Evolutionary conservation across 768 basidiomycete genomes (phyloP), one percentile per base, ranked within the genome.

Genomic region (Antrodiella citrinella): DNA sequence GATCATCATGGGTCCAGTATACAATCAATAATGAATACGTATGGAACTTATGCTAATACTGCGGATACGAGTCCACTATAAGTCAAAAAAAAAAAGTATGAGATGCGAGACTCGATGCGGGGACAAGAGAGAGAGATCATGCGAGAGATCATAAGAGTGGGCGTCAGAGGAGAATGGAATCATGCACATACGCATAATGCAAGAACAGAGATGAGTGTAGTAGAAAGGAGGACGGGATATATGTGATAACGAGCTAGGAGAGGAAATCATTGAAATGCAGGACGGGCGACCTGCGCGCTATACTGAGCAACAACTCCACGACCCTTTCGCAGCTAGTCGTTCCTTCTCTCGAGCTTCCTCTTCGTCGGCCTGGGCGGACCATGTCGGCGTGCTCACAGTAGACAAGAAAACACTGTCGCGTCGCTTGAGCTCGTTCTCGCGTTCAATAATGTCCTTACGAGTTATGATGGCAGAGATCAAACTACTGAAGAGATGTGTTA

Each of bases 371-470:
- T 87, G 84, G 11, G 82, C 84, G 45, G 80, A 77, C 87, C 88
- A 91, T 13, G 78, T 72, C 4, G 88, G 87, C 25, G 84, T 74
- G 50, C 71, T 73, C 35, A 74, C 63, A 49, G 77, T 73, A 23
- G 81, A 74, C 26, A 95, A 70, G 66, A 87, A 78, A 50, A 96
- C 84, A 65, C 90, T 92, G 62, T 93, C 86, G 48, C 88, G 80
- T 62, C 82, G 84, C 67, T 84, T 81, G 50, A 84, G 63, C 57
- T 85, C 82, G 59, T 91, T 87, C 62, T 92, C 88, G 56, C 71
- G 72, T 65, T 93, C 90, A 57, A 94, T 91, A 45, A 69, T 67
- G 59, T 88, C 87, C 64, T 86, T 86, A 59, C 78, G 77, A 56
- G 75, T 66, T 51, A 95, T 88, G 62, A 96, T 91, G 25, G 85